Evolutionary conservation across 768 basidiomycete genomes (phyloP).

Genomic region (Tephrocybe sp.): DNA sequence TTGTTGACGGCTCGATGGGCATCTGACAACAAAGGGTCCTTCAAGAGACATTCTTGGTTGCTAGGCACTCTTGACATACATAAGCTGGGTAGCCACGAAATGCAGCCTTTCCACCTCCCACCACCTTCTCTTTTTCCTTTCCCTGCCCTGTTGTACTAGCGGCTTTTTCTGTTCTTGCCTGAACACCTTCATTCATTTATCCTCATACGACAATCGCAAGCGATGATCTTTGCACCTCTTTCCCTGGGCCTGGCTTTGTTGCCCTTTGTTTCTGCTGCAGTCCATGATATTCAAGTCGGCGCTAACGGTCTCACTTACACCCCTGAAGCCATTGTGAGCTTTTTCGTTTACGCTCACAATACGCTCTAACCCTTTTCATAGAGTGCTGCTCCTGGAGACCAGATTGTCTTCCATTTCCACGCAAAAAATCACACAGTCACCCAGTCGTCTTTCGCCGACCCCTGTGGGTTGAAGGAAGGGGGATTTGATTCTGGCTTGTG

Average conservation of each 20-base stretch:
- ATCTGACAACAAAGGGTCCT: background rate
- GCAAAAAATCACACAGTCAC: constrained; percentile 56
- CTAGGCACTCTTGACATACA: constrained; percentile 10
- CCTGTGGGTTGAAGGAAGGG: constrained; percentile 52
- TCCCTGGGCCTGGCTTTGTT: constrained; percentile 49
- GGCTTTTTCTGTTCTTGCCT: constrained; percentile 18
- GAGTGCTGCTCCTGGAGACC: constrained; percentile 52
- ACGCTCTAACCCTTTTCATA: constrained; percentile 17
- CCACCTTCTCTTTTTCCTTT: constrained; percentile 26
- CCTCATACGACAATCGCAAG: constrained; percentile 37
- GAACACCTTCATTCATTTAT: constrained; percentile 30
- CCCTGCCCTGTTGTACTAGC: constrained; percentile 8
- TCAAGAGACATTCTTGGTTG: constrained; percentile 12
- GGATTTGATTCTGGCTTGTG: constrained; percentile 62
- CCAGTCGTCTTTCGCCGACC: constrained; percentile 51
- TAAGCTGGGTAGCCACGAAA: constrained; percentile 10
- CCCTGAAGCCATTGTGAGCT: constrained; percentile 55
- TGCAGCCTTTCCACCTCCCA: constrained; percentile 24
- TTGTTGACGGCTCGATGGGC: constrained; percentile 1
- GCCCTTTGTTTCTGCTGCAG: constrained; percentile 48
- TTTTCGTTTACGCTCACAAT: background rate
- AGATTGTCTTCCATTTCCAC: constrained; percentile 61
- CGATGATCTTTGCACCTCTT: constrained; percentile 43
- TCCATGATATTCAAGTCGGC: constrained; percentile 58
- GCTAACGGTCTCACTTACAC: constrained; percentile 40